phyloP scores from a whole-genome alignment of 805 yeast genomes.

The Saccharomyces mikatae region DNA sequence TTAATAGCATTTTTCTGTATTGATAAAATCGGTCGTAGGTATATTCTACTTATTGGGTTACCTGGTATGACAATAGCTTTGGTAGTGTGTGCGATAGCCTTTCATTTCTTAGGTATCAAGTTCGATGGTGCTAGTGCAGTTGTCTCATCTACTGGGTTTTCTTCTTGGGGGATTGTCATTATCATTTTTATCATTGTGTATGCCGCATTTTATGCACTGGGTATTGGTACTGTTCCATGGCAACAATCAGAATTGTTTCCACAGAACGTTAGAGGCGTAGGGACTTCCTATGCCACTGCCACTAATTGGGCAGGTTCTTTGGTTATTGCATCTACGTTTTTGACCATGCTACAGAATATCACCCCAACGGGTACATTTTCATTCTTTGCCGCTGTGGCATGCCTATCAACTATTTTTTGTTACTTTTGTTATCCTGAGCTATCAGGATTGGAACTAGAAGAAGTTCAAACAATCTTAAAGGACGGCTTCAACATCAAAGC shows the following conservation, averaged over 20 bases:
- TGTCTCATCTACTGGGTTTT: constrained; percentile 39
- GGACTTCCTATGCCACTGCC: constrained; percentile 84
- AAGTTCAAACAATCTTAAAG: constrained; percentile 70
- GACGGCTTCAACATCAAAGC: constrained; percentile 82
- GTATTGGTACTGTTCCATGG: constrained; percentile 98
- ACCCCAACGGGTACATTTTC: constrained; percentile 95
- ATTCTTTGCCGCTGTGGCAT: constrained; percentile 76
- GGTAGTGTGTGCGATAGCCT: constrained; percentile 78
- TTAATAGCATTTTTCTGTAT: constrained; percentile 77
- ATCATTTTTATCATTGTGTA: constrained; percentile 77
- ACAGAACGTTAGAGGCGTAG: constrained; percentile 86
- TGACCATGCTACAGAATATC: constrained; percentile 87
- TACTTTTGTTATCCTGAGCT: constrained; percentile 88
- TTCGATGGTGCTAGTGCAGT: constrained; percentile 44
- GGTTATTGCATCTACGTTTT: constrained; percentile 81
- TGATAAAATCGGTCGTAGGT: constrained; percentile 82
- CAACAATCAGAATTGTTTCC: constrained; percentile 94
- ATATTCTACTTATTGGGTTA: constrained; percentile 66
- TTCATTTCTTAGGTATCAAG: constrained; percentile 69
- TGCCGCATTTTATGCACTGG: constrained; percentile 87
- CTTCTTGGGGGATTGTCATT: constrained; percentile 83
- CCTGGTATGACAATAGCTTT: constrained; percentile 79
- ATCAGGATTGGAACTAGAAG: constrained; percentile 83
- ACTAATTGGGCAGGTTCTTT: constrained; percentile 94
- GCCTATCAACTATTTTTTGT: constrained; percentile 62